Percentiles rank a stretch among this genome's conserved stretches.
Conservation (phyloP, 1,284 basidiomycete species). For the Agaricales sp. region DNA sequence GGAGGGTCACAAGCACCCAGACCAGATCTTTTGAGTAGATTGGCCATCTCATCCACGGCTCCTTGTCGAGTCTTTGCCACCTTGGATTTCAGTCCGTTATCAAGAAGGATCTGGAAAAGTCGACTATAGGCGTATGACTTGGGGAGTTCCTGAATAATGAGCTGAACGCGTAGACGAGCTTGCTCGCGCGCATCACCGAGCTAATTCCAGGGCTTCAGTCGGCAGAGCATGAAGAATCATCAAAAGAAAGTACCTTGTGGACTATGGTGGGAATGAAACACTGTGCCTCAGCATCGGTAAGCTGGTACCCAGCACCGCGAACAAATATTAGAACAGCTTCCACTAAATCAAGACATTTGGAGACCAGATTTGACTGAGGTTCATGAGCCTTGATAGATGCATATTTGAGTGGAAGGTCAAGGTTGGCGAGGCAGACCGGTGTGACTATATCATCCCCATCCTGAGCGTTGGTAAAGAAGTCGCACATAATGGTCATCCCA, state of each 20-base stretch:
- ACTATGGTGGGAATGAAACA: constrained; percentile 89
- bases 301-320: constrained; percentile 64
- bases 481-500: constrained; percentile 65
- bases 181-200: constrained; percentile 77
- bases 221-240: background rate
- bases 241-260: constrained; percentile 58
- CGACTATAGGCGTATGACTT: constrained; percentile 86
- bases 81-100: constrained; percentile 81
- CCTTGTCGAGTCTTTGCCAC: constrained; percentile 87
- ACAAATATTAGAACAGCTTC: constrained; percentile 72
- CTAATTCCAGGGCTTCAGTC: constrained; percentile 25
- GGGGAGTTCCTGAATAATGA: constrained; percentile 61
- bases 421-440: constrained; percentile 77
- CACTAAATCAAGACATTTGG: constrained; percentile 85
- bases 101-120: constrained; percentile 78
- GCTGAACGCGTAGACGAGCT: constrained; percentile 59
- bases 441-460: constrained; percentile 53
- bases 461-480: constrained; percentile 59
- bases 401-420: constrained; percentile 92
- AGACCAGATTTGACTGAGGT: constrained; percentile 86
- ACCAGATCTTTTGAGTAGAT: constrained; percentile 75
- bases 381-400: constrained; percentile 86
- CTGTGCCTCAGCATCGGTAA: constrained; percentile 82
- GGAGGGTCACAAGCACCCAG: constrained; percentile 70
- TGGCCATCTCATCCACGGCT: constrained; percentile 72